phyloP scores from a whole-genome alignment of 805 yeast species.

The Candida tallmaniae region DNA sequence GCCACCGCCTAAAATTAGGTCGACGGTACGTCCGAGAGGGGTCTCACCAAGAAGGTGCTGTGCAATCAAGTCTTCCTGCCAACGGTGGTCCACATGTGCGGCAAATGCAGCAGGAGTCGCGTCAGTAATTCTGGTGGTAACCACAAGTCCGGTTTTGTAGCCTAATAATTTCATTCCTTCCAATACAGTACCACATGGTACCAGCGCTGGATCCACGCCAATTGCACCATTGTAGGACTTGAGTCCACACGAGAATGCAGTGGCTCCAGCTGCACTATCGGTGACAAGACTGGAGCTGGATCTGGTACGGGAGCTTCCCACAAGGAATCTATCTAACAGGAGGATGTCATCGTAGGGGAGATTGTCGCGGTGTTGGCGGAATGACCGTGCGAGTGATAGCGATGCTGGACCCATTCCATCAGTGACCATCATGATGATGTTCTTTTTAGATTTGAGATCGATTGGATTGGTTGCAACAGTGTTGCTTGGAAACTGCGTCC shows the following conservation, averaged over 20 bases:
- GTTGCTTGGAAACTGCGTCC: no score
- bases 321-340: constrained; percentile 59
- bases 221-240: constrained; percentile 87
- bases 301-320: constrained; percentile 82
- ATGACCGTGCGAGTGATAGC: constrained; percentile 70
- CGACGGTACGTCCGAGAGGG: constrained; percentile 74
- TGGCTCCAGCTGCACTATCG: constrained; percentile 96
- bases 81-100: constrained; percentile 68
- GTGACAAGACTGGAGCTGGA: constrained; percentile 77
- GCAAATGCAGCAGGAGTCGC: constrained; percentile 93
- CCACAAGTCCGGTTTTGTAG: constrained; percentile 81
- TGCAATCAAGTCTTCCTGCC: constrained; percentile 81
- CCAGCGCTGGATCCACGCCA: constrained; percentile 62
- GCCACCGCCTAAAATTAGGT: constrained; percentile 88
- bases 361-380: constrained; percentile 54
- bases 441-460: constrained; percentile 42
- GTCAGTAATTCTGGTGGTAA: constrained; percentile 86
- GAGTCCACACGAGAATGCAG: constrained; percentile 81
- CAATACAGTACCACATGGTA: constrained; percentile 81
- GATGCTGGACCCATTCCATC: constrained; percentile 96
- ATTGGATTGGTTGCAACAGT: no score
- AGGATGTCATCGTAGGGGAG: constrained; percentile 54
- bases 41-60: constrained; percentile 76
- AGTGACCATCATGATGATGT: constrained; percentile 80
- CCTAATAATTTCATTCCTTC: constrained; percentile 85